Evolutionary conservation across 2,329 filamentous ascomycete species (phyloP), one percentile per base, ranked within the genome.

Genomic region (Fusarium nelsonii): DNA sequence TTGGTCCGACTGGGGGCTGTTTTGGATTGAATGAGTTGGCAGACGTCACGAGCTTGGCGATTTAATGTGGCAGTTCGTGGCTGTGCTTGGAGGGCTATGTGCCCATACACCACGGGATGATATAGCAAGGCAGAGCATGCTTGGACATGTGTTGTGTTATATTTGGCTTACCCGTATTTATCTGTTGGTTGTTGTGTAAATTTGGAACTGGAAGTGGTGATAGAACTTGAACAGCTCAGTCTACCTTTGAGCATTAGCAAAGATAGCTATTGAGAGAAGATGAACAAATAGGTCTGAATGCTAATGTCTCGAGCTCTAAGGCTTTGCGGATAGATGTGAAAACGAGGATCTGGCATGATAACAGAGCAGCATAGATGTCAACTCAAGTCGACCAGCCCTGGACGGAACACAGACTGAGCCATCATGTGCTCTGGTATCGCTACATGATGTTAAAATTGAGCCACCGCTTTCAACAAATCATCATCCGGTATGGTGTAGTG

Each of bases 401-500:
- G 8, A 33, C 3, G 18, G 18, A 48, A 16, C 12, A 10, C 33
- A 5, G n/a, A 37, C 33, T 23, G 23, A 23, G 23, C 23, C 23
- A 23, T 23, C 23, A 5, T 23, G 23, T 1, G 4, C 6, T 23
- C 6, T 3, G 6, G 23, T 23, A 5, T 23, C 4, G 4, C 23
- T 23, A 23, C 23, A 39, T 39, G 4, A 0, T 0, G 0, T 0
- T 4, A 3, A 20, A 30, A 1, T 4, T 2, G 12, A 18, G 4
- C 1, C 1, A 2, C 4, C 4, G 4, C 4, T 16, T 18, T 30
- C 14, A 55, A 36, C 48, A n/a, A 55, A 55, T 48, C 14, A 16
- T 2, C 34, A 45, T 76, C 74, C 74, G 74, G 74, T 76, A 75
- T 76, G 74, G 74, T 76, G 74, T 76, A 76, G 74, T 76, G 74